Evolutionary conservation across 495 filamentous ascomycete genomes (phyloP), one percentile per base, ranked within the genome.

Genomic region (Podospora conica): DNA sequence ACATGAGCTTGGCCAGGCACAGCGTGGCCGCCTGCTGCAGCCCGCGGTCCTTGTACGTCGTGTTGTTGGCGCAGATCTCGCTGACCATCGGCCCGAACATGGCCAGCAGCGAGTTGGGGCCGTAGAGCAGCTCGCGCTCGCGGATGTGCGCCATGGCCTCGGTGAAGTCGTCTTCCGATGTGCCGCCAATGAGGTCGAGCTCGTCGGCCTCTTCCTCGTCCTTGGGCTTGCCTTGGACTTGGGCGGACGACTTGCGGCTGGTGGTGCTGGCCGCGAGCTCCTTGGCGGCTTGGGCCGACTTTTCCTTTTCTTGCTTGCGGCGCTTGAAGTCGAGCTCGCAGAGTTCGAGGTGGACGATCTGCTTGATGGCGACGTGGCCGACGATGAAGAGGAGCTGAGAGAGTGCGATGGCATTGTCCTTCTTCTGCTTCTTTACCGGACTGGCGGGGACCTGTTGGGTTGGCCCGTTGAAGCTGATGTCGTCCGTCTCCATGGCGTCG

Each of bases 1-100:
- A 98, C 95, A 98, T 98, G 55, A 98, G 83, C 80, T 98, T 98
- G 12, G 93, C 95, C 75, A 98, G 85, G 75, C 95, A 98, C n/a
- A 98, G 81, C 2, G 96, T 96, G 18, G 94, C 93, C 53, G 93
- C 90, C 22, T 93, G 92, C 77, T 98, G 95, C 9, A 98, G 83
- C 66, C 90, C 89, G 62, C 88, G 86, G 77, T 97, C 91, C 60
- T 86, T 83, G 79, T 98, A 98, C 0, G 86, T 84, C 15, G 92
- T 95, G 74, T 94, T 98, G 75, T 96, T 96, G 22, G 91, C 87
- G 77, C 94, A 96, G 60, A 99, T 93, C 74, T 98, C 95, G 8
- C 89, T 83, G 4, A 94, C 95, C 68, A 99, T 77, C 11, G 92
- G 91, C 1, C 94, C 96, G 71, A 96, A 99, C 69, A 90, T 90